phyloP scores from a whole-genome alignment of 2,329 filamentous ascomycete species.

The Sclerotiophoma versabilis region DNA sequence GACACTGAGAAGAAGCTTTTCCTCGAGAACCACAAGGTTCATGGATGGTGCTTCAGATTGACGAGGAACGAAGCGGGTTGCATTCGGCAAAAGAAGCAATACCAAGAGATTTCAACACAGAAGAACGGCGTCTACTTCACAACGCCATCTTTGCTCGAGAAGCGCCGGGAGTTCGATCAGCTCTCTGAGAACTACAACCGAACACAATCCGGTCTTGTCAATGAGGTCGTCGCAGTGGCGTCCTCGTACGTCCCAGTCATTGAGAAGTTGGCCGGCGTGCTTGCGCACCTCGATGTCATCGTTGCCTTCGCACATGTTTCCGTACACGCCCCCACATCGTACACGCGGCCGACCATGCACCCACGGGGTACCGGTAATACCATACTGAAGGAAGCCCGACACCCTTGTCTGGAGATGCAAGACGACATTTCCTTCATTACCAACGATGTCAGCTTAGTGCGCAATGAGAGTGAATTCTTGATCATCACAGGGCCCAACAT shows the following conservation, averaged over 20 bases:
- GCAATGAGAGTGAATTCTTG: slow-evolving; percentile 84
- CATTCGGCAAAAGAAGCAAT: slow-evolving; percentile 88
- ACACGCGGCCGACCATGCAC: slow-evolving; percentile 90
- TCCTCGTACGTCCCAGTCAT: slow-evolving; percentile 94
- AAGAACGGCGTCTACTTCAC: slow-evolving; percentile 99
- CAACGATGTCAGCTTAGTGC: slow-evolving; percentile 85
- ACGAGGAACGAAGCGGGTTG: slow-evolving; percentile 90
- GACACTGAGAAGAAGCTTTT: slow-evolving; percentile 99
- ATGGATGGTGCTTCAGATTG: slow-evolving; percentile 95
- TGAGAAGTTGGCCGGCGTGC: slow-evolving; percentile 84
- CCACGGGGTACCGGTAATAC: slow-evolving; percentile 87
- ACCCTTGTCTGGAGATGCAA: slow-evolving; percentile 98
- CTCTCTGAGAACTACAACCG: slow-evolving; percentile 93
- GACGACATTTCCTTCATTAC: slow-evolving; percentile 99
- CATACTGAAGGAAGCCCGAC: slow-evolving; percentile 87
- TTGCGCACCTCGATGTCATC: slow-evolving; percentile 94
- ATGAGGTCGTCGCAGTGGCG: slow-evolving; percentile 90
- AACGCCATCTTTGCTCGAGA: slow-evolving; percentile 77
- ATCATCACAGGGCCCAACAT: slow-evolving; percentile 99
- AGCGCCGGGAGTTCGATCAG: slow-evolving; percentile 91
- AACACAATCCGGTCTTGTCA: slow-evolving; percentile 88
- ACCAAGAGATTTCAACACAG: slow-evolving; percentile 95
- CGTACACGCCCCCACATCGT: slow-evolving; percentile 89
- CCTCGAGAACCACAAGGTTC: slow-evolving; percentile 92
- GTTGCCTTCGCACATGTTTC: slow-evolving; percentile 92